These are phyloP conservation scores for Proliferodiscus dingleyae DNA, from an alignment of 2,329 filamentous ascomycete genomes.

Conservation along the genomic window DNA sequence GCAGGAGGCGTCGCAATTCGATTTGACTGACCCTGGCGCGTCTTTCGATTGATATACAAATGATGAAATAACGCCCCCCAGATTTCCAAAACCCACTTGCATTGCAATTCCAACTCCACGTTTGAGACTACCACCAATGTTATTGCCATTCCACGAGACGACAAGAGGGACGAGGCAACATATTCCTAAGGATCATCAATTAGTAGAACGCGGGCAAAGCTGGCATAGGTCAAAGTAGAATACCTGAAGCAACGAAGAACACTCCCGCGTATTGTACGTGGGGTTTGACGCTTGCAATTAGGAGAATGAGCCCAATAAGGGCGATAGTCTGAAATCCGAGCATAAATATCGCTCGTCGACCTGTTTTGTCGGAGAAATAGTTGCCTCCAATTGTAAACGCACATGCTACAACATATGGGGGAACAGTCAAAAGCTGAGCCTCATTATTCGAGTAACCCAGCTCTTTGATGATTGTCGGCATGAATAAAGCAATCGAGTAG, in stretches of 20 bases:
- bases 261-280: conserved; percentile 74
- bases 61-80: conserved; percentile 62
- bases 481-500: conserved; percentile 40
- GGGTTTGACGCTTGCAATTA: conserved; percentile 59
- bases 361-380: conserved; percentile 68
- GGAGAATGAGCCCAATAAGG: conserved; percentile 72
- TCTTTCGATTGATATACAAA: conserved; percentile 45
- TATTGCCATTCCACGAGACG: conserved; percentile 82
- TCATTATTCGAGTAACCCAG: conserved; percentile 52
- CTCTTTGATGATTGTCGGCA: conserved; percentile 40
- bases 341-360: conserved; percentile 65
- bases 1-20: conserved; percentile 22
- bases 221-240: no score
- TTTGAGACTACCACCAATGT: conserved; percentile 87
- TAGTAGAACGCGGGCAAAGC: no score
- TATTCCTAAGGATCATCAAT: conserved; percentile 56
- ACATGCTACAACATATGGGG: conserved; percentile 59
- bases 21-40: conserved; percentile 18
- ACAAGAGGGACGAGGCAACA: conserved; percentile 82
- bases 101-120: conserved; percentile 80
- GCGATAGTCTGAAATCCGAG: conserved; percentile 62
- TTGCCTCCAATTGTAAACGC: conserved; percentile 63
- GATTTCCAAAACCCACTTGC: conserved; percentile 85
- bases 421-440: conserved; percentile 43
- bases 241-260: conserved; percentile 68